Base-by-base conservation (phyloP, 2,329 filamentous ascomycete genomes). In the Curvularia eragrostidis region DNA sequence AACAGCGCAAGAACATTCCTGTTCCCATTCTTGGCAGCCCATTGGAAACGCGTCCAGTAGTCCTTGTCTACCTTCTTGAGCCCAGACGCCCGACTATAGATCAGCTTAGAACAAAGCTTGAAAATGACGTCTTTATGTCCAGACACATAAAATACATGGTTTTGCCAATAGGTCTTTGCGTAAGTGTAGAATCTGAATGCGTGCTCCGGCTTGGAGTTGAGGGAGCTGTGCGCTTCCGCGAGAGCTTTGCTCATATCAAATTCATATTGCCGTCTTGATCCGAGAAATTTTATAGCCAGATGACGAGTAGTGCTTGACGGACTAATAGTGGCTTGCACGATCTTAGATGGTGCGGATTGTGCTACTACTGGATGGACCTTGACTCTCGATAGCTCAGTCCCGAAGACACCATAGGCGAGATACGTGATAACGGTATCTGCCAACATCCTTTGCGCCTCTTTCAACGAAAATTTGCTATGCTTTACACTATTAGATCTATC, bases 351-450 rank as follows among this genome's bases (percentile, higher is more conserved):
- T 38, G 55, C 54, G 18, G 56, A 55, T 39, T 53, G 49, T 41
- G 44, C 54, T 41, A 58, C 38, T 1, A 64, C 26, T n/a, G 39
- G 52, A 46, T 9, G 49, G 28, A 53, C 34, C 21, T 39, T 55
- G 23, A 8, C 10, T 43, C 5, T 59, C 2, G 63, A 62, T 12
- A 70, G 5, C 48, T 68, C 56, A 9, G 61, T 67, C 12, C 56
- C 57, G 32, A 71, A 68, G 15, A 65, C 48, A 23, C 42, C 48
- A 24, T 71, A 71, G 21, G 50, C 52, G 7, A 69, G 57, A 32
- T 71, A 71, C 9, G 69, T 71, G 5, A 65, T 56, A 19, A 68
- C 32, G 24, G 55, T 63, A 10, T 68, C 62, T 13, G 66, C 59
- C 30, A 71, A 52, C 4, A 19, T 56, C n/a, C 48, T 58, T 18